Evolutionary conservation across 169 alveolate species (phyloP).

Genomic region (Eimeria brunetti): DNA sequence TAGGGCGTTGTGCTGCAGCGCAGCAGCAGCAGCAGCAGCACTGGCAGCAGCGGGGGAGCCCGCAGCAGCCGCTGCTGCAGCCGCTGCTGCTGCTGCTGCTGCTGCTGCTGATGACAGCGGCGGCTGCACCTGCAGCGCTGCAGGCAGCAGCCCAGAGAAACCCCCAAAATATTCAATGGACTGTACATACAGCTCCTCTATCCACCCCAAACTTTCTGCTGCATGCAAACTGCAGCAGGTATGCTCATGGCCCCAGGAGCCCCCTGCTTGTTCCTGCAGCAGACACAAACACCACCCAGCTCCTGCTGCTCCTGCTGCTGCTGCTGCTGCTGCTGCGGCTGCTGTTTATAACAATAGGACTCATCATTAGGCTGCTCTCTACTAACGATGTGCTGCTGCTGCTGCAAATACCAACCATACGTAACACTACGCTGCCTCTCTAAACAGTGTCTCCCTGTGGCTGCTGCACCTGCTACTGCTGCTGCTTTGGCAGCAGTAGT

Average conservation of each 20-base stretch:
- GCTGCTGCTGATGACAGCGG: constrained; percentile 43
- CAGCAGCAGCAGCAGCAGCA: constrained; percentile 42
- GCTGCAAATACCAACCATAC: not conserved
- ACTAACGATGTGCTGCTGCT: not conserved
- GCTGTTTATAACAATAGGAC: too few species aligned
- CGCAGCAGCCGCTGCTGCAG: too few species aligned
- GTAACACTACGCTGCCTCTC: not conserved
- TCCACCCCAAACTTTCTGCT: constrained; percentile 16
- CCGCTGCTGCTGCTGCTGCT: constrained; percentile 28
- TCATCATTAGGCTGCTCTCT: too few species aligned
- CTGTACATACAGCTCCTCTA: constrained; percentile 43
- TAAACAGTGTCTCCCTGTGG: not conserved
- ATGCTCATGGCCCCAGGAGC: not conserved
- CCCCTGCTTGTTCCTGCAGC: constrained; percentile 35
- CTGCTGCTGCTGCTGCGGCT: not conserved
- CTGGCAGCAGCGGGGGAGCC: not conserved
- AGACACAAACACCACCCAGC: not conserved
- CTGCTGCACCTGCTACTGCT: not conserved
- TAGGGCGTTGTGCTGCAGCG: constrained; percentile 24
- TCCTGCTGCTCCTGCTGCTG: not conserved
- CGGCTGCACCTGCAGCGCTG: constrained; percentile 3
- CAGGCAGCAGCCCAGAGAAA: constrained; percentile 43
- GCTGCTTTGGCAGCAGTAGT: not conserved
- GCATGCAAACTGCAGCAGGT: constrained; percentile 31
- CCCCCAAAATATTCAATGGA: constrained; percentile 37